These are phyloP conservation scores for Trichoderma atrobrunneum DNA, from an alignment of 2,329 filamentous ascomycete genomes.

Conservation along the genomic window DNA sequence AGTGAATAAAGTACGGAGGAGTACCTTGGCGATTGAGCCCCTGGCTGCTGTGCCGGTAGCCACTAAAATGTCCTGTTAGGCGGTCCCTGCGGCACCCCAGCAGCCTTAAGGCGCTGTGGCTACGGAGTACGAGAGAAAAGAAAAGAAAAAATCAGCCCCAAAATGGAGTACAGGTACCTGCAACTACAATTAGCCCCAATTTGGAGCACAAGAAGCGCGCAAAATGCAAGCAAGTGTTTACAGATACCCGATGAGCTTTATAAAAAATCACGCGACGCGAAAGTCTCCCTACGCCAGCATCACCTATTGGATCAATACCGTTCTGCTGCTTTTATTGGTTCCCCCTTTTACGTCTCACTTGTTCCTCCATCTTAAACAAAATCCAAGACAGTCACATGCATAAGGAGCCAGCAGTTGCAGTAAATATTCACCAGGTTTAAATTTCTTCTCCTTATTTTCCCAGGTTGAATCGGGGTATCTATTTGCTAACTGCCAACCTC, in stretches of 20 bases:
- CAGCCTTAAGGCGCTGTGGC: not conserved
- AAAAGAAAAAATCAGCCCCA: not conserved
- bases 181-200: not conserved
- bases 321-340: not conserved
- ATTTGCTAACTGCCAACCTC: slow-evolving; percentile 10
- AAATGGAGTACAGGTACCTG: not conserved
- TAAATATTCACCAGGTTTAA: not conserved
- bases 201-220: not conserved
- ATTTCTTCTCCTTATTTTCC: slow-evolving; percentile 15
- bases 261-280: slow-evolving; percentile 4
- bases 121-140: not conserved
- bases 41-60: not conserved
- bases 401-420: not conserved
- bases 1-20: slow-evolving; percentile 5
- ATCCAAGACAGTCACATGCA: not conserved
- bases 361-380: not conserved
- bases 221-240: not conserved
- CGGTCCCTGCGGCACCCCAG: not conserved
- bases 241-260: not conserved
- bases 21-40: not conserved
- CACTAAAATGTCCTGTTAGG: not conserved
- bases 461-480: slow-evolving; percentile 22
- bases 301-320: not conserved
- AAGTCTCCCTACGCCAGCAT: not conserved
- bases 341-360: not conserved